Conservation (phyloP, 768 basidiomycete species). For the Coprinellus aureogranulatus region DNA sequence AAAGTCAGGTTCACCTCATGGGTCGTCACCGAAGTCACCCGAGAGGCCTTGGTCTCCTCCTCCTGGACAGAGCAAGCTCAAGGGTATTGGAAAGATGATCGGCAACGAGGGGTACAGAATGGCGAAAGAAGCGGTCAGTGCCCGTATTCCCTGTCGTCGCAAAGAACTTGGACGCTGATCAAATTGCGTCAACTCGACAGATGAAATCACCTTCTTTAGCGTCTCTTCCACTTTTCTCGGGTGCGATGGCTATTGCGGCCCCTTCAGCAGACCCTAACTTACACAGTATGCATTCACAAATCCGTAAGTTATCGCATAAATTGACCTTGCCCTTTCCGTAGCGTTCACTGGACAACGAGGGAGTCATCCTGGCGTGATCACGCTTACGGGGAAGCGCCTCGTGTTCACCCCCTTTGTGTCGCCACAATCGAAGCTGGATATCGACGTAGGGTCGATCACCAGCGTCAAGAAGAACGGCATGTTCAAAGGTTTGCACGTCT, state of each 20-base stretch:
- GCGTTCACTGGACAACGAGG: slow-evolving; percentile 61
- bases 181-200: neutral
- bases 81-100: neutral
- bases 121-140: slow-evolving; percentile 1
- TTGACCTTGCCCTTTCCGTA: slow-evolving; percentile 20
- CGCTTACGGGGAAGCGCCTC: slow-evolving; percentile 46
- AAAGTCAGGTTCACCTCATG: neutral
- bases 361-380: slow-evolving; percentile 57
- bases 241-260: slow-evolving; percentile 18
- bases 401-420: slow-evolving; percentile 57
- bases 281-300: slow-evolving; percentile 29
- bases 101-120: neutral
- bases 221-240: slow-evolving; percentile 17
- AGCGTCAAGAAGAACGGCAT: slow-evolving; percentile 58
- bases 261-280: slow-evolving; percentile 21
- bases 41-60: neutral
- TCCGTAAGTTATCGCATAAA: no score
- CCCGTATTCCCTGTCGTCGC: neutral
- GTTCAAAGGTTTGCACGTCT: slow-evolving; percentile 51
- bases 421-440: slow-evolving; percentile 40
- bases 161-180: neutral
- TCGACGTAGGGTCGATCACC: slow-evolving; percentile 46
- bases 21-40: no score
- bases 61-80: neutral
- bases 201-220: neutral